Conservation (phyloP, 148 eudicot species). For the Rhododendron williamsianum region DNA sequence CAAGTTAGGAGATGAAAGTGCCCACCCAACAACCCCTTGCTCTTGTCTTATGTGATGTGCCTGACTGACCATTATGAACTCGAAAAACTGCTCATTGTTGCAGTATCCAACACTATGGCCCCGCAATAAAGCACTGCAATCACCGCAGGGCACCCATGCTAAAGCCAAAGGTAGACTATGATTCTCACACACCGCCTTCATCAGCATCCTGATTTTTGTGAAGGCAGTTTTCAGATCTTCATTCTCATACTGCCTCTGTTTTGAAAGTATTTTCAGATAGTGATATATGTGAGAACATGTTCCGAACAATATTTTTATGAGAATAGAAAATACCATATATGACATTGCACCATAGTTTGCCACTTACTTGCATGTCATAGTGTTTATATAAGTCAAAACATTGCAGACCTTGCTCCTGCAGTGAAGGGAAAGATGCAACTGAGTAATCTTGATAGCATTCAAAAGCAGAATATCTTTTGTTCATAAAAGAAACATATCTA, state of each 20-base stretch:
- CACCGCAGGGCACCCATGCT: background rate
- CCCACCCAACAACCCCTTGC: constrained; percentile 12
- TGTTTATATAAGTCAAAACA: background rate
- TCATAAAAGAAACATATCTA: no score
- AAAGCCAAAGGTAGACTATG: background rate
- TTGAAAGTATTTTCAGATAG: background rate
- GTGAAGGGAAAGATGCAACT: background rate
- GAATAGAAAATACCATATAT: background rate
- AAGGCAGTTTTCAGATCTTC: background rate
- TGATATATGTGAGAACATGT: background rate
- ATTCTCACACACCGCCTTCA: background rate
- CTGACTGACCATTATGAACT: background rate
- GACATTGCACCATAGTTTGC: background rate
- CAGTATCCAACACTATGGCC: background rate
- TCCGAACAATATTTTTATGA: background rate
- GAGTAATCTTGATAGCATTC: no score
- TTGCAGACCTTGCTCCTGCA: background rate
- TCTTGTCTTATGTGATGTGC: background rate
- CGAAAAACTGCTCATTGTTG: background rate
- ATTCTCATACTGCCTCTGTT: background rate
- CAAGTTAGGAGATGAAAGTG: background rate
- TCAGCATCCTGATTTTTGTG: background rate
- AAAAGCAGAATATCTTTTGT: no score
- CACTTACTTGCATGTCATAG: background rate
- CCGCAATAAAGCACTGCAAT: background rate